A percentile compares a stretch with the other conserved stretches of the same genome.
Evolutionary conservation across 257 asterid species (phyloP).

Genomic region (Przewalskia tangutica): DNA sequence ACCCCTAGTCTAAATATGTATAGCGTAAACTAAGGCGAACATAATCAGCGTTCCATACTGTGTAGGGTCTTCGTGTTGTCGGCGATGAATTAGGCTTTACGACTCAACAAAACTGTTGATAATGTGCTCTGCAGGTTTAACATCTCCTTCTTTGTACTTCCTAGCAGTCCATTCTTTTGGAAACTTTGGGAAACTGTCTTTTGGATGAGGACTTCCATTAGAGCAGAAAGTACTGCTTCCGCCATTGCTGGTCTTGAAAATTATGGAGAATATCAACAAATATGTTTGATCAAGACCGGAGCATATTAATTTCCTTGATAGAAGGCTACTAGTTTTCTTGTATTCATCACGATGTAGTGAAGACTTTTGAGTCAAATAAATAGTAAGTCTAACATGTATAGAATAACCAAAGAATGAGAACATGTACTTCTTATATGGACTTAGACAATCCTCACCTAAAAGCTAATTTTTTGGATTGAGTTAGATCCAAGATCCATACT

Average conservation of each 20-base stretch:
- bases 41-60: too few relatives aligned
- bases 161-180: neutral
- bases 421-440: too few relatives aligned
- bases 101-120: neutral
- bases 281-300: neutral
- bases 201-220: neutral
- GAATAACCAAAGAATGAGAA: neutral
- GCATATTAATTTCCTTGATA: neutral
- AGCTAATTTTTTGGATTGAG: too few relatives aligned
- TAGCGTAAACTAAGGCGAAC: too few relatives aligned
- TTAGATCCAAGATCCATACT: too few relatives aligned
- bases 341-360: neutral
- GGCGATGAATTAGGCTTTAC: too few relatives aligned
- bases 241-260: neutral
- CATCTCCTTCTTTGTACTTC: conserved; percentile 2
- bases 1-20: too few relatives aligned
- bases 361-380: neutral
- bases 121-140: neutral
- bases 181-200: neutral
- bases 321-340: neutral
- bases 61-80: too few relatives aligned
- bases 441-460: too few relatives aligned
- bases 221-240: neutral
- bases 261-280: neutral
- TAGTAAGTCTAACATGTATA: neutral